These are phyloP conservation scores for Zasmidium cellare DNA, from an alignment of 2,329 filamentous ascomycete species.

Conservation along the genomic window DNA sequence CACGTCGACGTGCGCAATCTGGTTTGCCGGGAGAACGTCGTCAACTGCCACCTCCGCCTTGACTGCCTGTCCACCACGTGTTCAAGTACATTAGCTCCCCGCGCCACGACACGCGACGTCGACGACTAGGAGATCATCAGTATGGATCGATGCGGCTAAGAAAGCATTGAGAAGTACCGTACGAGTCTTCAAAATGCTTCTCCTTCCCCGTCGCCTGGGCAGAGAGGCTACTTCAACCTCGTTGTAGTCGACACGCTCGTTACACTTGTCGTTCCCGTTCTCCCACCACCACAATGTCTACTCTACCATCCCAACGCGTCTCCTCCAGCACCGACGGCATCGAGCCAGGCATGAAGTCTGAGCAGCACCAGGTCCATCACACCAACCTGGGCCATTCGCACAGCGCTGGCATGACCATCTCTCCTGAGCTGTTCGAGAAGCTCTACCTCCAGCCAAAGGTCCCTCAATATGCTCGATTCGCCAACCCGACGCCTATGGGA, in stretches of 20 bases:
- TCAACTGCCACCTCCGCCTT: background rate
- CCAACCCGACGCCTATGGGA: constrained; percentile 33
- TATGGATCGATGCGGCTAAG: constrained; percentile 3
- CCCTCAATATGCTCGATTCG: constrained; percentile 26
- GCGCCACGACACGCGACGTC: background rate
- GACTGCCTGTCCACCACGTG: constrained; percentile 1
- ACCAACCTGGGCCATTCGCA: background rate
- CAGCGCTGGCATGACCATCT: constrained; percentile 24
- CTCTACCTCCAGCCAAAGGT: constrained; percentile 33
- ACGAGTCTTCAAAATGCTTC: background rate
- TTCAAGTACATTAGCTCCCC: background rate
- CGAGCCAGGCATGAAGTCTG: constrained; percentile 6
- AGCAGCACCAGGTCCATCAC: background rate
- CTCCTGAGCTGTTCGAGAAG: constrained; percentile 34
- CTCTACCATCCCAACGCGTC: background rate
- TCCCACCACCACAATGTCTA: background rate
- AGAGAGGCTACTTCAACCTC: constrained; percentile 1
- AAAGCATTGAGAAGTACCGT: background rate
- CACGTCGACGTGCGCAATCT: background rate
- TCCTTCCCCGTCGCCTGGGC: background rate
- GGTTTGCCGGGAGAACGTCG: background rate
- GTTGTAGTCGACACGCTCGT: background rate
- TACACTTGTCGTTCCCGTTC: background rate
- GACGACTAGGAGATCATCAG: constrained; percentile 5
- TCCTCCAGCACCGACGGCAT: constrained; percentile 6